Evolutionary conservation across 2,329 filamentous ascomycete species (phyloP).

Genomic region (Colletotrichum sp.): DNA sequence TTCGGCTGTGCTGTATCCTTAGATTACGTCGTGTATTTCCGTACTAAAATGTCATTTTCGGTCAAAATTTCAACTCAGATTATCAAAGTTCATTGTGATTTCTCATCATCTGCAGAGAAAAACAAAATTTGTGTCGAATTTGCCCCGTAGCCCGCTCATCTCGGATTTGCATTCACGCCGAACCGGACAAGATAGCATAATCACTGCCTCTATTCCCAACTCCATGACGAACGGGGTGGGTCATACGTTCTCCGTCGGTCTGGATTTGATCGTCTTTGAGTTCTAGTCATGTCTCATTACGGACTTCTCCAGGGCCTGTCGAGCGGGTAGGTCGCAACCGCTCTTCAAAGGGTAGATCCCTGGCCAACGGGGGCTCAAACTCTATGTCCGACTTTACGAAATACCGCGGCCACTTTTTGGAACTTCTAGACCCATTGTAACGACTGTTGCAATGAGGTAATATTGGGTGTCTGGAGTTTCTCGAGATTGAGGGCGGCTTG

Average conservation of each 20-base stretch:
- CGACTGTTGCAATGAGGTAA: rapidly evolving
- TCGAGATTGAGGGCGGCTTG: background rate
- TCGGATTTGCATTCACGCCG: background rate
- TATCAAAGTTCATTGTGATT: background rate
- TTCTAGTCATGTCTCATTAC: background rate
- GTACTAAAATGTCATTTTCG: background rate
- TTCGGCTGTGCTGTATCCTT: background rate
- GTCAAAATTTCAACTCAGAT: background rate
- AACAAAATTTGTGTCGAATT: background rate
- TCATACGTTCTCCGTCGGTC: background rate
- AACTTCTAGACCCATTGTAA: background rate
- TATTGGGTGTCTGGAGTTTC: background rate
- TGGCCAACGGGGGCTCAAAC: background rate
- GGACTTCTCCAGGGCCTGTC: background rate
- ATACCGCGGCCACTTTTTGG: background rate
- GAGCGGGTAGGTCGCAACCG: background rate
- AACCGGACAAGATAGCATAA: background rate
- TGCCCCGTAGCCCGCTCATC: background rate
- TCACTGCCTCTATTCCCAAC: background rate
- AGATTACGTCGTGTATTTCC: background rate
- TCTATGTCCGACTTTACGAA: background rate
- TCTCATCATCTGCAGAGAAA: background rate
- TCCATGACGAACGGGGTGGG: background rate
- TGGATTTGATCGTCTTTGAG: background rate
- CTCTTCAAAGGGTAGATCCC: background rate